These are phyloP conservation scores for Chalciporus chontae DNA, from an alignment of 768 basidiomycete species.

Conservation along the genomic window DNA sequence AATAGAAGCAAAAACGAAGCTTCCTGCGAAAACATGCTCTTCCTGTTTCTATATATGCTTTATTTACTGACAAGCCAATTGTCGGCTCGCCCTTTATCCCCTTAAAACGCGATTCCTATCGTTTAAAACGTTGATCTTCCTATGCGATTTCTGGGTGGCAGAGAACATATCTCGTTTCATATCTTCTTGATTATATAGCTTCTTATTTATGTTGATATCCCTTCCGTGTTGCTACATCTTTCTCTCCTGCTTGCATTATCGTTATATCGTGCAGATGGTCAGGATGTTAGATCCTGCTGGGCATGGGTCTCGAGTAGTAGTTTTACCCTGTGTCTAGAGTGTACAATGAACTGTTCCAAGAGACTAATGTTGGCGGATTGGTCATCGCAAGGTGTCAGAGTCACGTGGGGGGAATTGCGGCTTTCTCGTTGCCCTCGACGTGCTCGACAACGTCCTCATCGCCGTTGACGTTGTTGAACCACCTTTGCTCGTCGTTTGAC, in stretches of 20 bases:
- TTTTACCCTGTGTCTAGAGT: background rate
- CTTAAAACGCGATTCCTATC: slow-evolving; percentile 16
- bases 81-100: slow-evolving; percentile 6
- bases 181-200: slow-evolving; percentile 1
- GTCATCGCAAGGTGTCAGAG: background rate
- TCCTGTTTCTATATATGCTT: slow-evolving; percentile 12
- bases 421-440: background rate
- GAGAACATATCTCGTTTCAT: slow-evolving; percentile 2
- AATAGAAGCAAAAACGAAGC: background rate
- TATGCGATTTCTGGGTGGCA: slow-evolving; percentile 17
- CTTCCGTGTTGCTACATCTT: slow-evolving; percentile 1
- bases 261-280: slow-evolving; percentile 5
- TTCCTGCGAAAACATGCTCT: background rate
- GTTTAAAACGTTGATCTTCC: slow-evolving; percentile 10
- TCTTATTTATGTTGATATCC: slow-evolving; percentile 14
- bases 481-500: slow-evolving; percentile 10
- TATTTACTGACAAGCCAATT: slow-evolving; percentile 14
- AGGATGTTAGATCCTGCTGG: slow-evolving; percentile 13
- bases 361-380: no score
- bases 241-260: slow-evolving; percentile 6
- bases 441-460: background rate
- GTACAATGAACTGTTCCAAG: background rate
- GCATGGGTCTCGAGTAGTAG: slow-evolving; percentile 5
- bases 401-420: slow-evolving; percentile 11
- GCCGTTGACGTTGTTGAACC: slow-evolving; percentile 8